Percentiles rank a stretch among this genome's conserved stretches.
These are phyloP conservation scores for Ottelia alismoides DNA, from an alignment of 106 monocot genomes.

Conservation along the genomic window DNA sequence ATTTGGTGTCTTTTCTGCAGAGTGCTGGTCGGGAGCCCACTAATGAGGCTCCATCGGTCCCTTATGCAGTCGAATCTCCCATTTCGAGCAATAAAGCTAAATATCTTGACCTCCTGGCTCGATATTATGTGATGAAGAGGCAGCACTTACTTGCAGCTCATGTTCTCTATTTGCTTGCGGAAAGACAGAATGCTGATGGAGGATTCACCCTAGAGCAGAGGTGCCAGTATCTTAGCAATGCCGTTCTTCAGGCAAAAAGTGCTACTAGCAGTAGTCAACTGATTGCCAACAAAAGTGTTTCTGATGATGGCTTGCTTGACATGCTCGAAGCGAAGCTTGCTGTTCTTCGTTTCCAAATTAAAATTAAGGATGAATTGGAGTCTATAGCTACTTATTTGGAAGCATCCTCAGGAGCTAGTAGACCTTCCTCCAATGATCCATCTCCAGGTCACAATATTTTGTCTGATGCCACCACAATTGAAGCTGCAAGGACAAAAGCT, in stretches of 20 bases:
- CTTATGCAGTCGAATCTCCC: slow-evolving; percentile 14
- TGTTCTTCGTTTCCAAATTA: slow-evolving; percentile 85
- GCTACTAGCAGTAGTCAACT: slow-evolving; percentile 22
- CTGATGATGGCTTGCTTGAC: slow-evolving; percentile 68
- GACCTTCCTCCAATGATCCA: slow-evolving; percentile 24
- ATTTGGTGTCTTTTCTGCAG: slow-evolving; percentile 91
- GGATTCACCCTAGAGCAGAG: slow-evolving; percentile 75
- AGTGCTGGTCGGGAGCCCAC: slow-evolving; percentile 52
- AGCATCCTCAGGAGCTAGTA: slow-evolving; percentile 13
- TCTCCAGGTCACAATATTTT: slow-evolving; percentile 21
- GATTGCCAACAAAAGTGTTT: slow-evolving; percentile 32
- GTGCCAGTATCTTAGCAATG: slow-evolving; percentile 87
- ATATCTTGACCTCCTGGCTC: slow-evolving; percentile 79
- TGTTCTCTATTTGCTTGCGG: slow-evolving; percentile 74
- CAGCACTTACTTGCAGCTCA: slow-evolving; percentile 82
- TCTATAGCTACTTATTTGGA: slow-evolving; percentile 39
- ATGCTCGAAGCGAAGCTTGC: slow-evolving; percentile 92
- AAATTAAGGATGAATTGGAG: slow-evolving; percentile 80
- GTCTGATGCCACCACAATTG: slow-evolving; percentile 28
- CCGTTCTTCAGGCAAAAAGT: slow-evolving; percentile 89
- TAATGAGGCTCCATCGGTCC: slow-evolving; percentile 64
- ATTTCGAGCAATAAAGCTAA: slow-evolving; percentile 43
- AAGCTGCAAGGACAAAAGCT: slow-evolving; percentile 55
- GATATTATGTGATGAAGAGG: slow-evolving; percentile 72
- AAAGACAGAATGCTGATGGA: slow-evolving; percentile 52